Percentiles rank a stretch among this genome's conserved stretches.
These are phyloP conservation scores for Lasiodiplodia sp. DNA, from an alignment of 2,329 filamentous ascomycete species.

Conservation along the genomic window DNA sequence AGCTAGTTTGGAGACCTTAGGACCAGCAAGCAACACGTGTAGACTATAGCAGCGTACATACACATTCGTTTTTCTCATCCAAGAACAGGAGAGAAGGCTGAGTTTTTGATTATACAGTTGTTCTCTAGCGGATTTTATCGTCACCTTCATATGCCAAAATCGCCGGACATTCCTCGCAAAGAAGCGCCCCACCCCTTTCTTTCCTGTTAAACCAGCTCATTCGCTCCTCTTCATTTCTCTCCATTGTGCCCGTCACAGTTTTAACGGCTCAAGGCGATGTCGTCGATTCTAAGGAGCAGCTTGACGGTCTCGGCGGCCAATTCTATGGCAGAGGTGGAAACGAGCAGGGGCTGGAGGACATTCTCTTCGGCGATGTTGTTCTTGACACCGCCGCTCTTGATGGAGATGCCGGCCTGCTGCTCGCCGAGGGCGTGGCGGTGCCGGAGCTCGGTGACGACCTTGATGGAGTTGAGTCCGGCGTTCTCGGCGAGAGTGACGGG, in stretches of 20 bases:
- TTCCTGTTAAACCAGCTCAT: not conserved
- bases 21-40: not conserved
- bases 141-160: constrained; percentile 1
- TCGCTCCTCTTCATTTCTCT: not conserved
- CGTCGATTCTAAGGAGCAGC: constrained; percentile 70
- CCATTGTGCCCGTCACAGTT: not conserved
- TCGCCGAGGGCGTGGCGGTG: constrained; percentile 95
- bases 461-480: constrained; percentile 96
- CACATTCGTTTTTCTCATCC: not conserved
- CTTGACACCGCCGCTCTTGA: constrained; percentile 97
- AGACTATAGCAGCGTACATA: not conserved
- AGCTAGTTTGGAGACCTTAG: not conserved
- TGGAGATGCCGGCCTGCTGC: constrained; percentile 95
- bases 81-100: not conserved
- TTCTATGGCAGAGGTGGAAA: constrained; percentile 97
- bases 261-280: constrained; percentile 63
- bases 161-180: not conserved
- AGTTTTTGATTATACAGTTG: constrained; percentile 21
- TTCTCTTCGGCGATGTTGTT: constrained; percentile 97
- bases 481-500: constrained; percentile 98
- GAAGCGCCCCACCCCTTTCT: not conserved
- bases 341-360: constrained; percentile 91
- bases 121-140: constrained; percentile 12
- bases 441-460: constrained; percentile 94
- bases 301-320: constrained; percentile 98